These are phyloP conservation scores for Hypomontagnella monticulosa DNA, from an alignment of 495 filamentous ascomycete species.

Conservation along the genomic window DNA sequence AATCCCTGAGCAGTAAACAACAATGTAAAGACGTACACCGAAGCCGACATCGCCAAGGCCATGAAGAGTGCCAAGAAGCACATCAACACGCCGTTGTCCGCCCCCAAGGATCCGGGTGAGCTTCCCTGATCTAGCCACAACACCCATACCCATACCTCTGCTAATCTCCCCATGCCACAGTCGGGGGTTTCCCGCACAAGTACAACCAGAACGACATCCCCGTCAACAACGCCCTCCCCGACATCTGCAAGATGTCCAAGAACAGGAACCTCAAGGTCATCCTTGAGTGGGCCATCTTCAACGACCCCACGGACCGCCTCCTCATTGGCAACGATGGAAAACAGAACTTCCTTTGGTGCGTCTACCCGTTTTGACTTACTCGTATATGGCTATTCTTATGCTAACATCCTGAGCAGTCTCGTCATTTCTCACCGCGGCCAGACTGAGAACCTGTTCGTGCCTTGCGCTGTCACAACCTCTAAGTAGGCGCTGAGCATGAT, in stretches of 20 bases:
- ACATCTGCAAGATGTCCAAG: background rate
- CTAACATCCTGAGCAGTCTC: background rate
- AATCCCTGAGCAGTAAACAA: background rate
- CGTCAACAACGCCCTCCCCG: background rate
- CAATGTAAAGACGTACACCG: background rate
- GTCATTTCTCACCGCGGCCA: no score
- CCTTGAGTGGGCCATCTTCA: background rate
- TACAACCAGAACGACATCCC: background rate
- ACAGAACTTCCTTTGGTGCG: background rate
- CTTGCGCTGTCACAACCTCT: no score
- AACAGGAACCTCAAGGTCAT: background rate
- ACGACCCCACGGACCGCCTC: background rate
- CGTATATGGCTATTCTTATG: background rate
- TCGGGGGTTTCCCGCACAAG: background rate
- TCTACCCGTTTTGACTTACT: no score
- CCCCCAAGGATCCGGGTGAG: no score
- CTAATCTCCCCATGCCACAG: background rate
- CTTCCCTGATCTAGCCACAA: no score
- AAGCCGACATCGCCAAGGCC: background rate
- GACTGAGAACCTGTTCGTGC: no score
- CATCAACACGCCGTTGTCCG: background rate
- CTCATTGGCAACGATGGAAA: background rate
- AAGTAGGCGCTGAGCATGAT: no score
- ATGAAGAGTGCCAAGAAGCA: background rate
- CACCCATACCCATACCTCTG: no score